A percentile compares a stretch with the other conserved stretches of the same genome.
phyloP scores from a whole-genome alignment of 768 basidiomycete genomes.

The Pulveroboletus frians region DNA sequence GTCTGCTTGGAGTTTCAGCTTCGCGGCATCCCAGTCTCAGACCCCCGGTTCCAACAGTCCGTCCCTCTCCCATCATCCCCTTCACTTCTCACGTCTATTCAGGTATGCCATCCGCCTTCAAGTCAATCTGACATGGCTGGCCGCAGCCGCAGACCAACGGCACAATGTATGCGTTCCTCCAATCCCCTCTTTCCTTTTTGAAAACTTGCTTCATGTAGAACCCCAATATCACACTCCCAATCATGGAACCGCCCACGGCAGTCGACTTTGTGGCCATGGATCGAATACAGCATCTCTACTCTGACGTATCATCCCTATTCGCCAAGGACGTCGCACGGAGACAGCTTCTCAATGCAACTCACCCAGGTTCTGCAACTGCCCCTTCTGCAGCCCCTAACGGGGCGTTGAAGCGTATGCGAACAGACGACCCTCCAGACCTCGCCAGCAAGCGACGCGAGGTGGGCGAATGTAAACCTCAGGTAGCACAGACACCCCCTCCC shows the following conservation, averaged over 20 bases:
- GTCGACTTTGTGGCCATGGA: constrained; percentile 50
- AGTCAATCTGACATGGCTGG: constrained; percentile 67
- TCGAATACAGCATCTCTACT: constrained; percentile 63
- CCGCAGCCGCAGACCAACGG: constrained; percentile 59
- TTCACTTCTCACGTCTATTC: constrained; percentile 12
- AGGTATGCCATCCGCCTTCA: constrained; percentile 63
- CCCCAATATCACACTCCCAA: constrained; percentile 43
- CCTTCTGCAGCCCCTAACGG: constrained; percentile 21
- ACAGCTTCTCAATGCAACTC: constrained; percentile 30
- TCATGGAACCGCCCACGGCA: constrained; percentile 49
- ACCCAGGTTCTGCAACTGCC: constrained; percentile 19
- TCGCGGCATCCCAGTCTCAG: constrained; percentile 42
- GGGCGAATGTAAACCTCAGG: constrained; percentile 51
- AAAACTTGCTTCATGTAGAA: constrained; percentile 16
- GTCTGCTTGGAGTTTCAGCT: constrained; percentile 57
- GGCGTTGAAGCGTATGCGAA: constrained; percentile 57
- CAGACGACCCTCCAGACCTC: constrained; percentile 44
- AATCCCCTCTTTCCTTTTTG: constrained; percentile 3
- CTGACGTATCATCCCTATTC: constrained; percentile 55
- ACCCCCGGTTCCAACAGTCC: constrained; percentile 55
- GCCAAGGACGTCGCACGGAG: constrained; percentile 54
- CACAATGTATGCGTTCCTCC: constrained; percentile 38
- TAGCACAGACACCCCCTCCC: constrained; percentile 39
- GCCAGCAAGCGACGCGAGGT: constrained; percentile 64
- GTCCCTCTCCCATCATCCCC: constrained; percentile 23